Conservation (phyloP, 345 rosid species). For the Linum lewisii region DNA sequence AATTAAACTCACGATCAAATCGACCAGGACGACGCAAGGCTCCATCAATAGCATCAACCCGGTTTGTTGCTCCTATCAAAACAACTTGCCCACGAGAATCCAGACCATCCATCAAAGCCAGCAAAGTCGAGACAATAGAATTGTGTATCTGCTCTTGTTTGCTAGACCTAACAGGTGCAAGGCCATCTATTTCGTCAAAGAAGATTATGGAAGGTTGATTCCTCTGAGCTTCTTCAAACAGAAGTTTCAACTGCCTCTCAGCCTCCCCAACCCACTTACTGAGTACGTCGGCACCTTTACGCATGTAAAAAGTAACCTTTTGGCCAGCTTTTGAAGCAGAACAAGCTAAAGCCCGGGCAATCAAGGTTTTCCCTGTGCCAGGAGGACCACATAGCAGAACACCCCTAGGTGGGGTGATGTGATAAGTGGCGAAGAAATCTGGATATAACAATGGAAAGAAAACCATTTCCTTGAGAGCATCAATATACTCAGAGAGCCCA, state of each 20-base stretch:
- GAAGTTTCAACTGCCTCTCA: slow-evolving; percentile 93
- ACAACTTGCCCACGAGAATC: slow-evolving; percentile 99
- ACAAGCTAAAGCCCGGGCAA: slow-evolving; percentile 98
- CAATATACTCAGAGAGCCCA: slow-evolving; percentile 87
- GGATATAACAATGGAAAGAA: slow-evolving; percentile 96
- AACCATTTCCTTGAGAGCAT: slow-evolving; percentile 98
- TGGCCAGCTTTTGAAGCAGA: slow-evolving; percentile 99
- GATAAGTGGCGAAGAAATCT: slow-evolving; percentile 95
- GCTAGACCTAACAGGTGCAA: slow-evolving; percentile 99
- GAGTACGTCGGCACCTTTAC: slow-evolving; percentile 99
- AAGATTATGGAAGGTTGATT: slow-evolving; percentile 98
- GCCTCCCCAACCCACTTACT: slow-evolving; percentile 99
- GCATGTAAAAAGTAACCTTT: slow-evolving; percentile 99
- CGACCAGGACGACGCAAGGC: slow-evolving; percentile 99
- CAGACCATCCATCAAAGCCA: slow-evolving; percentile 99
- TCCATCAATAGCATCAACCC: slow-evolving; percentile 99
- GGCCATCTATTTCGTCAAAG: slow-evolving; percentile 99
- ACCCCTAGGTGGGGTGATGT: slow-evolving; percentile 95
- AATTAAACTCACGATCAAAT: slow-evolving; percentile 95
- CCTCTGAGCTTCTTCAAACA: slow-evolving; percentile 96
- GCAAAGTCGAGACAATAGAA: slow-evolving; percentile 96
- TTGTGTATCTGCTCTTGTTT: slow-evolving; percentile 99
- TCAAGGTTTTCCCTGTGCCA: slow-evolving; percentile 97
- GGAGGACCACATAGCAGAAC: slow-evolving; percentile 99
- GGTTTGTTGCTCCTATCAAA: slow-evolving; percentile 98